Conservation (phyloP, 768 basidiomycete species). For the Rickenella mellea region DNA sequence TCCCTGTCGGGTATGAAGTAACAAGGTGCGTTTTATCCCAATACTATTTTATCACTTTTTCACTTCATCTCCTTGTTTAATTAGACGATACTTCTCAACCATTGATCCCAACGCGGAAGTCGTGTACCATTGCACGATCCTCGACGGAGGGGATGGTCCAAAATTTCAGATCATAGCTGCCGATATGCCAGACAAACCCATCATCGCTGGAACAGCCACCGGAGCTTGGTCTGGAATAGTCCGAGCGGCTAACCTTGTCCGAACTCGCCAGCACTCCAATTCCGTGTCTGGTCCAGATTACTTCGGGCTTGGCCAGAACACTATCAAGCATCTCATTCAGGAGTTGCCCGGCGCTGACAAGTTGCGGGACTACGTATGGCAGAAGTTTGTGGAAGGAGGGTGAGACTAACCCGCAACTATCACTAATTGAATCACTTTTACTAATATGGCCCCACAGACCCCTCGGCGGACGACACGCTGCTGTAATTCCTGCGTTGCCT, state of each 20-base stretch:
- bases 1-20: slow-evolving; percentile 80
- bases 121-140: slow-evolving; percentile 74
- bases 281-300: slow-evolving; percentile 86
- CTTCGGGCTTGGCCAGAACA: slow-evolving; percentile 79
- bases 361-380: slow-evolving; percentile 78
- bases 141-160: slow-evolving; percentile 77
- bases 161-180: slow-evolving; percentile 78
- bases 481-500: slow-evolving; percentile 71
- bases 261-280: slow-evolving; percentile 76
- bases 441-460: slow-evolving; percentile 34
- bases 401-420: slow-evolving; percentile 28
- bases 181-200: slow-evolving; percentile 59
- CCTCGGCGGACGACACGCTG: slow-evolving; percentile 73
- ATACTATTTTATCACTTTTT: slow-evolving; percentile 3
- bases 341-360: slow-evolving; percentile 66
- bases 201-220: slow-evolving; percentile 80
- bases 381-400: slow-evolving; percentile 80
- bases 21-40: slow-evolving; percentile 41
- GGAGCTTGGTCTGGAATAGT: slow-evolving; percentile 84
- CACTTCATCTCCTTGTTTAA: slow-evolving; percentile 1
- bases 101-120: slow-evolving; percentile 56
- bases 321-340: slow-evolving; percentile 86
- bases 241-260: slow-evolving; percentile 70
- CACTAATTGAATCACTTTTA: slow-evolving; percentile 7
- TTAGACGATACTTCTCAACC: slow-evolving; percentile 72